Evolutionary conservation across 768 basidiomycete species (phyloP), one percentile per base, ranked within the genome.

Genomic region (Trametes villosa): DNA sequence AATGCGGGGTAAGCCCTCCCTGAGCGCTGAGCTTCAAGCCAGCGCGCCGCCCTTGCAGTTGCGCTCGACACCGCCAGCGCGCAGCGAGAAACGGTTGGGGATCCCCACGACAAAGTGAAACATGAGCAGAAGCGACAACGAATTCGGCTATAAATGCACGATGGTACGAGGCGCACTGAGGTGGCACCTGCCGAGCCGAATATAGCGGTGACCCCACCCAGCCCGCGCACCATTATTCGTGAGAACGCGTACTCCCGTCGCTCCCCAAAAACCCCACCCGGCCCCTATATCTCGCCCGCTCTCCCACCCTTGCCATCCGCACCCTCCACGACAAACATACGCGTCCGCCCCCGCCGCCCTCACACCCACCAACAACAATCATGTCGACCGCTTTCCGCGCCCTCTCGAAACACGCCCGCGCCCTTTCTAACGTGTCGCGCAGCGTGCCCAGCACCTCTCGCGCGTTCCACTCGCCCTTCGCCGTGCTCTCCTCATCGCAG

Each of bases 381-480:
- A 72, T 76, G 71, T 72, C 74, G 48, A 69, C 73, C 59, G 57
- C 64, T 46, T 27, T 71, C 53, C 75, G 72, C 64, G n/a, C 65
- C 53, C 30, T 65, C 57, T 33, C 67, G 27, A 72, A 72, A 30
- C 70, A 71, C 66, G 54, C 71, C 60, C 74, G 72, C 62, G 29
- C 68, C 20, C 68, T 73, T 63, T 70, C 71, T 46, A 64, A 63
- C 45, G 60, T 67, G 27, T 57, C 65, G 53, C 63, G 59, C 30
- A 40, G 54, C 48, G 40, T 46, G 42, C 67, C 70, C 63, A 59
- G 68, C 68, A 46, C 58, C 63, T 9, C 67, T 64, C 86, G 88
- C 62, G 67, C 81, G 0, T 88, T 90, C 75, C 89, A 88, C 75
- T 84, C 87, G 12, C 86, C 86, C 50, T 87, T 83, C 70, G 79